phyloP scores from a whole-genome alignment of 129 eudicot species.

The Flaveria bidentis region DNA sequence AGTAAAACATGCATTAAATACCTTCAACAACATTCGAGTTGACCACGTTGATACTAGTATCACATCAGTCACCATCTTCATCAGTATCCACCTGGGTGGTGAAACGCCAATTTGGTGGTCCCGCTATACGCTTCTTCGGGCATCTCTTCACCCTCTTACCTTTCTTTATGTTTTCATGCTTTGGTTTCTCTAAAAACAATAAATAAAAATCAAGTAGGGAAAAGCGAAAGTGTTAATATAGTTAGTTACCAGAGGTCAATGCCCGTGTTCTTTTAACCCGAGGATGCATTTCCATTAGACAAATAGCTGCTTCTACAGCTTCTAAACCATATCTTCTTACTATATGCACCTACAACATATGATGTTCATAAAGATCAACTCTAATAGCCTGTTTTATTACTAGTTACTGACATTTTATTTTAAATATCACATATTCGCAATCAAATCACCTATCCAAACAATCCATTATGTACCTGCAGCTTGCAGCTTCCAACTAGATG shows the following conservation, averaged over 20 bases:
- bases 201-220: background rate
- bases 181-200: background rate
- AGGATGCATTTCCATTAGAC: slow-evolving; percentile 27
- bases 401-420: background rate
- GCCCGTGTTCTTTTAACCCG: slow-evolving; percentile 18
- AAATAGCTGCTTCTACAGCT: slow-evolving; percentile 19
- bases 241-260: slow-evolving; percentile 16
- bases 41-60: background rate
- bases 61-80: slow-evolving; percentile 9
- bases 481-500: slow-evolving; percentile 23
- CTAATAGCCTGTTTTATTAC: no score
- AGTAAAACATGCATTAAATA: background rate
- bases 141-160: slow-evolving; percentile 10
- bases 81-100: background rate
- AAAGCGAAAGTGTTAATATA: background rate
- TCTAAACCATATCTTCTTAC: slow-evolving; percentile 29
- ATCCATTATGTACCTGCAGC: slow-evolving; percentile 9
- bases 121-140: background rate
- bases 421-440: background rate
- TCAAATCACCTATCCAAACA: background rate
- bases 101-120: slow-evolving; percentile 1
- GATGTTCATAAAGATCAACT: no score
- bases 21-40: slow-evolving; percentile 14
- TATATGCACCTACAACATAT: slow-evolving; percentile 18
- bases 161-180: slow-evolving; percentile 7